A percentile compares a stretch with the other conserved stretches of the same genome.
phyloP scores from a whole-genome alignment of 2,329 filamentous ascomycete genomes.

The Fusarium gaditjirri region DNA sequence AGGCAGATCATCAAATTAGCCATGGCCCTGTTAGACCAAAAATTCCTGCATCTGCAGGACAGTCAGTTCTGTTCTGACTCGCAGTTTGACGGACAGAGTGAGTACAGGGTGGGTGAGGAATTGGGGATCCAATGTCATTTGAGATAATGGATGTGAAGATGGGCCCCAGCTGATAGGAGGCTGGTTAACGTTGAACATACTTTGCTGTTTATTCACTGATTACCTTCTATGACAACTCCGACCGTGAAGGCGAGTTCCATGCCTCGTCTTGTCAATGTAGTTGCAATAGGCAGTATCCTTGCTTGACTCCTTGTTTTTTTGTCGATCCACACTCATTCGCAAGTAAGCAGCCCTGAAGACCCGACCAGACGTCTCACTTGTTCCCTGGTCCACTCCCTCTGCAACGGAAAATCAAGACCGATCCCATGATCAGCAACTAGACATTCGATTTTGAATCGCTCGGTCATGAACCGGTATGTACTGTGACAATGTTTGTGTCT shows the following conservation, averaged over 20 bases:
- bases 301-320: conserved; percentile 1
- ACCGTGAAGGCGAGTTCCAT: not conserved
- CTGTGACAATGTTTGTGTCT: conserved; percentile 14
- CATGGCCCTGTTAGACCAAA: conserved; percentile 20
- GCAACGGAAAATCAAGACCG: conserved; percentile 17
- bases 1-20: conserved; percentile 40
- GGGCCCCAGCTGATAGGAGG: not conserved
- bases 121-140: not conserved
- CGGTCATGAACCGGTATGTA: conserved; percentile 21
- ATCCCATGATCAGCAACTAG: conserved; percentile 36
- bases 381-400: conserved; percentile 19
- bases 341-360: conserved; percentile 17
- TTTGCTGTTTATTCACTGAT: conserved; percentile 1
- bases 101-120: conserved; percentile 2
- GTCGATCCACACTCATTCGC: conserved; percentile 33
- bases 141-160: not conserved
- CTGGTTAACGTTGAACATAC: conserved; percentile 1
- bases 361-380: conserved; percentile 21
- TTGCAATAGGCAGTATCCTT: conserved; percentile 30
- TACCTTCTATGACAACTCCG: not conserved
- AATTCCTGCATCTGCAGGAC: conserved; percentile 27
- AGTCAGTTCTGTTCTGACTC: conserved; percentile 29
- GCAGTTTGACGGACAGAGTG: conserved; percentile 17
- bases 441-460: conserved; percentile 17
- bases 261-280: conserved; percentile 8